Evolutionary conservation across 2,329 filamentous ascomycete genomes (phyloP), one percentile per base, ranked within the genome.

Genomic region (Aspergillus quadrilineatus): DNA sequence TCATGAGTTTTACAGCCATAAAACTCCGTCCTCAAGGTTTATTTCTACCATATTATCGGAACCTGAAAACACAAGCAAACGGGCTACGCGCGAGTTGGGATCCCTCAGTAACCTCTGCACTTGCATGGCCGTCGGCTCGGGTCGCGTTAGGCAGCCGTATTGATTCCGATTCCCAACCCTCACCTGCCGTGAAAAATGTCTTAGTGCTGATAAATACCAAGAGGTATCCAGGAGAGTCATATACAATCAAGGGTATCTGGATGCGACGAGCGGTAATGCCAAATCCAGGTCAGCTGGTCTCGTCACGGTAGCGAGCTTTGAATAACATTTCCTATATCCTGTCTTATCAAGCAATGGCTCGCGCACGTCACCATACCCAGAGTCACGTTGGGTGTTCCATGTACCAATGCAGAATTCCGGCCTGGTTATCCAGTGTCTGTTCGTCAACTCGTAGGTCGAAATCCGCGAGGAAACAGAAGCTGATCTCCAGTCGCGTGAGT

Each of bases 401-500:
- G 14, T 45, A 54, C 32, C 50, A 47, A 48, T 59, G 65, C 45
- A 81, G 64, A 53, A 68, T 69, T 45, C 73, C 73, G n/a, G 76
- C 79, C 65, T 85, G 81, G 28, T 74, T 66, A 57, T 78, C 69
- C 53, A 89, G 75, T 65, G 79, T 79, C 47, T 82, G 78, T 56
- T 80, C 79, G 62, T 81, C 82, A 4, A 90, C 86, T 39, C 82
- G 82, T 58, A 96, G 79, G 65, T 93, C 89, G 69, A 96, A 96
- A 50, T 91, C 87, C n/a, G 88, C 86, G 57, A 96, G 76, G 70
- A 92, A 93, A 74, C 89, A 92, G 69, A 93, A 93, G 66, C 89
- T 92, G 59, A 97, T 89, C 78, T 97, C 94, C 42, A 97, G 77
- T 58, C 89, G 83, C 41, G 89, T 89, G 50, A 99, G 81, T 74